These are phyloP conservation scores for Oryza rufipogon DNA, from an alignment of 176 grass and related monocot species.

Conservation along the genomic window DNA sequence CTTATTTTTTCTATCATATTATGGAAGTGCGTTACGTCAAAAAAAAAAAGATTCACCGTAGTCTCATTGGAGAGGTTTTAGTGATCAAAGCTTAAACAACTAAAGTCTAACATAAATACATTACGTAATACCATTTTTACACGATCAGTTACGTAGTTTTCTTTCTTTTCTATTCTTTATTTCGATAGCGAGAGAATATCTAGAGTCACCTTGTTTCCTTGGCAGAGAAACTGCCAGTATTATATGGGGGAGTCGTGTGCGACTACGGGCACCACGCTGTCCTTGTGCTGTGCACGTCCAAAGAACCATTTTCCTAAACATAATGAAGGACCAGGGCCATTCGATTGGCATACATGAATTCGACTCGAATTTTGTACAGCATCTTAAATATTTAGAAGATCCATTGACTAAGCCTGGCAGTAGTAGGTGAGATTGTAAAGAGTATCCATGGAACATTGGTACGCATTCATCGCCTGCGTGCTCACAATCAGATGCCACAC, in stretches of 20 bases:
- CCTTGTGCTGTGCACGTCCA: neutral
- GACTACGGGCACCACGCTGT: neutral
- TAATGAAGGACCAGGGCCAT: too few species aligned
- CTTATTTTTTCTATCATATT: too few species aligned
- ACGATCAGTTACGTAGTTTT: too few species aligned
- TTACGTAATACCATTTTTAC: too few species aligned
- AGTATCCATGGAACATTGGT: neutral
- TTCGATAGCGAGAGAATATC: too few species aligned
- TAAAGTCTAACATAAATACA: too few species aligned
- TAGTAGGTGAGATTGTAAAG: neutral
- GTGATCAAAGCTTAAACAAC: too few species aligned
- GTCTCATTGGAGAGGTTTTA: too few species aligned
- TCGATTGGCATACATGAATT: neutral
- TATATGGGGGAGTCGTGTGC: neutral
- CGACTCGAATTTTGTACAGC: neutral
- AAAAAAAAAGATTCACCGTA: too few species aligned
- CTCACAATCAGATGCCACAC: neutral
- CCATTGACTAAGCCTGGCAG: neutral
- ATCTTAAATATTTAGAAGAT: neutral
- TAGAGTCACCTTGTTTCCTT: neutral
- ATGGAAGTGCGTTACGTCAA: too few species aligned
- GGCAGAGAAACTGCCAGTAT: neutral
- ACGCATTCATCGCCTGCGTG: neutral
- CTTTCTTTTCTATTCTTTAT: too few species aligned
- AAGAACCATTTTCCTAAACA: neutral